These are phyloP conservation scores for Flaveria bidentis DNA, from an alignment of 129 eudicot genomes.

Conservation along the genomic window DNA sequence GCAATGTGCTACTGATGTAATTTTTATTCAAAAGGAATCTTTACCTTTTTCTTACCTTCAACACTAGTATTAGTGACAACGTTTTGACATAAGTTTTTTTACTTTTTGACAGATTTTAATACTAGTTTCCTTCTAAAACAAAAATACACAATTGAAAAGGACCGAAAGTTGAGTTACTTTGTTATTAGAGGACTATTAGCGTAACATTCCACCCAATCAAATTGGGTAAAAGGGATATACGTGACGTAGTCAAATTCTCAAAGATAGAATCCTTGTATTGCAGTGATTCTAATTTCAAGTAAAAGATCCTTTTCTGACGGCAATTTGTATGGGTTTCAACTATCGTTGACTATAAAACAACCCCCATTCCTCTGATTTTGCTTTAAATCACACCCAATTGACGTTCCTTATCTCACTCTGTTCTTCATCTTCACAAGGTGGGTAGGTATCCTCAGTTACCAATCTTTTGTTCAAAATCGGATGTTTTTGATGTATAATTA, in stretches of 20 bases:
- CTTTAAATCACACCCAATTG: background rate
- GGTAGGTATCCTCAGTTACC: background rate
- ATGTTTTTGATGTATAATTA: background rate
- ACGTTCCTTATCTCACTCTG: background rate
- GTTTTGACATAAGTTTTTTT: no score
- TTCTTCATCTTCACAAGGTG: conserved; percentile 16
- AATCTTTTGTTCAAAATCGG: background rate
- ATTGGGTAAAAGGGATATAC: background rate
- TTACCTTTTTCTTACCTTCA: no score
- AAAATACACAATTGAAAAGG: background rate
- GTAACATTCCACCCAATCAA: background rate
- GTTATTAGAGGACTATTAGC: background rate
- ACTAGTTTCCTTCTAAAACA: background rate
- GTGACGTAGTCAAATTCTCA: background rate
- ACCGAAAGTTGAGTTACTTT: background rate
- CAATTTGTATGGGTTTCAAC: conserved; percentile 9
- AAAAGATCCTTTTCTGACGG: conserved; percentile 12
- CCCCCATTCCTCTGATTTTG: background rate
- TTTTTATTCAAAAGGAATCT: no score
- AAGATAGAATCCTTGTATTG: background rate
- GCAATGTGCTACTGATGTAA: no score
- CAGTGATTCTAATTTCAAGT: background rate
- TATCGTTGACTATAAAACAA: conserved; percentile 25
- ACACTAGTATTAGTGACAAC: no score
- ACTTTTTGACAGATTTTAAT: no score